Conservation (phyloP, 2,329 filamentous ascomycete genomes). For the Microdochium nivale region DNA sequence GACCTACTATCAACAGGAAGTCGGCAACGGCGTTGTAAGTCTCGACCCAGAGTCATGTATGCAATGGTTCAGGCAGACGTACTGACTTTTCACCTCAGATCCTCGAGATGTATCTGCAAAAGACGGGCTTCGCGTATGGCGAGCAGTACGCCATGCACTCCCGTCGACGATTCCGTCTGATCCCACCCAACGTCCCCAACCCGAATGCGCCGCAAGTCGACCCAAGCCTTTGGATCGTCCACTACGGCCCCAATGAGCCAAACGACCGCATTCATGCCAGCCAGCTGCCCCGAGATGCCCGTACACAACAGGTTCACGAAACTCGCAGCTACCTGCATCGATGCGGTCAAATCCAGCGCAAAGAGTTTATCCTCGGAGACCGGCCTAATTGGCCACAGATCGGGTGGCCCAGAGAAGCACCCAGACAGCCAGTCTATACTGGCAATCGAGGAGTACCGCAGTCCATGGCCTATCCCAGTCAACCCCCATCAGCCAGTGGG, state of each 20-base stretch:
- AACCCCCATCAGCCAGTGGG: conserved; percentile 30
- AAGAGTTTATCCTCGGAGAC: conserved; percentile 92
- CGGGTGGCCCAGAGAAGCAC: conserved; percentile 51
- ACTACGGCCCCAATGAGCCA: conserved; percentile 73
- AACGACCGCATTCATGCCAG: conserved; percentile 63
- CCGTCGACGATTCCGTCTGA: conserved; percentile 77
- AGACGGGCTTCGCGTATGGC: conserved; percentile 68
- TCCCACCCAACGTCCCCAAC: conserved; percentile 60
- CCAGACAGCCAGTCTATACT: conserved; percentile 42
- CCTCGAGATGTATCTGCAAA: conserved; percentile 81
- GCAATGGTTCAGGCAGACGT: background rate
- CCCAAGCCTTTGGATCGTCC: conserved; percentile 79
- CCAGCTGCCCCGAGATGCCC: conserved; percentile 55
- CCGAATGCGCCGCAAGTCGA: conserved; percentile 65
- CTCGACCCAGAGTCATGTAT: background rate
- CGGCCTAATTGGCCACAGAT: conserved; percentile 85
- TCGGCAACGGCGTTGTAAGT: conserved; percentile 51
- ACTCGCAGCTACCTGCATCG: conserved; percentile 57
- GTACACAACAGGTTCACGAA: conserved; percentile 50
- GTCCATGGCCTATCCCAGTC: conserved; percentile 53
- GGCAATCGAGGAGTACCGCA: conserved; percentile 44
- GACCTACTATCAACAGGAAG: conserved; percentile 64
- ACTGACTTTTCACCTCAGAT: conserved; percentile 42
- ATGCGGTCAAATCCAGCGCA: conserved; percentile 75
- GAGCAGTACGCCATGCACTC: conserved; percentile 71